Conservation (phyloP, 345 rosid genomes). For the Citrus medica region DNA sequence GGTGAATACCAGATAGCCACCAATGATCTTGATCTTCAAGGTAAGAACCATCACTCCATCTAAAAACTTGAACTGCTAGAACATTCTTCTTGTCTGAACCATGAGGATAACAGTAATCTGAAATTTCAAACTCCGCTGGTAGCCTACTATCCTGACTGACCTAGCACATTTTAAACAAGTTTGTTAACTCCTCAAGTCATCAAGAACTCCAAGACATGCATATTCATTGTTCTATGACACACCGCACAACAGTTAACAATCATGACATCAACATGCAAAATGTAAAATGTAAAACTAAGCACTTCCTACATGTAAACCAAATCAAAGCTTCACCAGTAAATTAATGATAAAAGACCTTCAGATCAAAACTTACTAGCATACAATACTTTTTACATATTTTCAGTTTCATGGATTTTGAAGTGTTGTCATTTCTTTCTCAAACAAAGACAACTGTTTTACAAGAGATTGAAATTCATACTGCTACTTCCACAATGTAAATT, state of each 20-base stretch:
- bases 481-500: too few relatives aligned
- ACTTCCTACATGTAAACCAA: not conserved
- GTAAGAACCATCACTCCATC: conserved; percentile 99
- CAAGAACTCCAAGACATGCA: not conserved
- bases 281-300: not conserved
- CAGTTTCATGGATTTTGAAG: not conserved
- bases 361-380: not conserved
- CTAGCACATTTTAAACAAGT: conserved; percentile 17
- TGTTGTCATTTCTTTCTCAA: not conserved
- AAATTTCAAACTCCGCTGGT: conserved; percentile 96
- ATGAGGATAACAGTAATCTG: conserved; percentile 77
- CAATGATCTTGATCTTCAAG: conserved; percentile 99
- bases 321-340: not conserved
- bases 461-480: too few relatives aligned
- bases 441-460: too few relatives aligned
- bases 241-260: not conserved
- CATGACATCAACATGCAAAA: not conserved
- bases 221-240: not conserved
- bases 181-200: conserved; percentile 13
- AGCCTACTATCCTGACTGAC: conserved; percentile 97
- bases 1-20: conserved; percentile 97
- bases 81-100: conserved; percentile 73
- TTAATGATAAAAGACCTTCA: not conserved
- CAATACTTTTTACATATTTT: not conserved
- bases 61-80: conserved; percentile 91